Evolutionary conservation across 2,329 filamentous ascomycete species (phyloP), one percentile per base, ranked within the genome.

Genomic region (Aspergillus aculeatus): DNA sequence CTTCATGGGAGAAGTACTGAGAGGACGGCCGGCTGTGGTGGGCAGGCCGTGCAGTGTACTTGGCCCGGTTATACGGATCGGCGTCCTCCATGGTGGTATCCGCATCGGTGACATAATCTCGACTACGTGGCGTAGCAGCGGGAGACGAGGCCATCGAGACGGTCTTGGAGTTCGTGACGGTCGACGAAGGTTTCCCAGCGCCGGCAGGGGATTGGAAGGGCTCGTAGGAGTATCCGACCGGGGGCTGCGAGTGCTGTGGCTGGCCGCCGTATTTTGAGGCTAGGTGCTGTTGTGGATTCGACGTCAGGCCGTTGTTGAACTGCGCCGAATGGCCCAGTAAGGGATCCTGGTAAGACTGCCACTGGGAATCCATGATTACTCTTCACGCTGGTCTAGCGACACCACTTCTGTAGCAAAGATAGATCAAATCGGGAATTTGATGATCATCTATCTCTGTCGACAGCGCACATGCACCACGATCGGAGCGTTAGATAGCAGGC

Each of bases 51-150:
- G 92, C 86, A 62, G 90, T 86, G 77, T 96, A 96, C 77, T 96
- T 96, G 72, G 91, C 87, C 76, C 88, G 86, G 71, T 89, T 88
- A 78, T 96, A 96, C 51, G 90, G 86, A 76, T 96, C 93, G 62
- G 86, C 86, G 76, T 96, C 93, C 77, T 95, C 91, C 93, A 97
- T 97, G 62, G 88, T 81, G 60, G 91, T 83, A 77, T 93, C 90
- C 70, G 87, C 86, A 73, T 89, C 91, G 65, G 85, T 85, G 77
- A 76, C 75, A 71, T 79, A 80, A 68, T 91, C 89, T 80, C 88
- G 87, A 70, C 83, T 75, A 69, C 86, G 84, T 67, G 84, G 81
- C 64, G 82, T 82, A 59, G 78, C 76, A 70, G 85, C 80, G 63
- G 87, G 83, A 58, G 87, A 87, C 44, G 83, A 80, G 61, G 82